Percentiles rank a stretch among this genome's conserved stretches.
These are phyloP conservation scores for Plasmodium falciparum DNA, from an alignment of 169 alveolate genomes.

Conservation along the genomic window DNA sequence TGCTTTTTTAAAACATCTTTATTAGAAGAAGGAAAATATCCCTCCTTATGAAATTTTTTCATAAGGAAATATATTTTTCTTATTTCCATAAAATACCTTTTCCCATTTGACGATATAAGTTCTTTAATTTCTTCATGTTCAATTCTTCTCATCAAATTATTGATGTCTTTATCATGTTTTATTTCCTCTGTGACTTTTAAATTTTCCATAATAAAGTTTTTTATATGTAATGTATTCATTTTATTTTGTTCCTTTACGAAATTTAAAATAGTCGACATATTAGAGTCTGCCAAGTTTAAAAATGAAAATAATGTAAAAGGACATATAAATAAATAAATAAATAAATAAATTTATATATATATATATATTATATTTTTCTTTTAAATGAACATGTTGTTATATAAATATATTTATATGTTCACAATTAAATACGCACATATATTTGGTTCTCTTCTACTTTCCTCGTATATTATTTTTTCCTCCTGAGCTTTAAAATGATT, in stretches of 20 bases:
- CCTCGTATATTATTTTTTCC: too few relatives aligned
- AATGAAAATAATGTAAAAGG: too few relatives aligned
- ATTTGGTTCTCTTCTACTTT: too few relatives aligned
- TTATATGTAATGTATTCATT: neutral
- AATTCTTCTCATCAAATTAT: slow-evolving; percentile 20
- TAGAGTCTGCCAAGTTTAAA: neutral
- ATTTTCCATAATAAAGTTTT: slow-evolving; percentile 3
- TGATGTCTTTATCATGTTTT: slow-evolving; percentile 14
- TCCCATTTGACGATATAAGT: slow-evolving; percentile 6
- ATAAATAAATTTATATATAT: neutral
- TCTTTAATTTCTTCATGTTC: slow-evolving; percentile 53
- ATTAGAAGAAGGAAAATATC: neutral
- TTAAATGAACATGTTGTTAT: too few relatives aligned
- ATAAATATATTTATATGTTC: too few relatives aligned
- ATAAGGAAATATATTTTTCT: slow-evolving; percentile 11
- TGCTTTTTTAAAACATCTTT: too few relatives aligned
- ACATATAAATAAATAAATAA: neutral
- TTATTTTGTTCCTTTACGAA: neutral
- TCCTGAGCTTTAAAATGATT: too few relatives aligned
- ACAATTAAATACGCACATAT: too few relatives aligned
- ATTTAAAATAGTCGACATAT: neutral
- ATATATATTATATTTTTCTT: too few relatives aligned
- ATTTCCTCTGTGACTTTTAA: slow-evolving; percentile 20
- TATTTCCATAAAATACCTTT: neutral
- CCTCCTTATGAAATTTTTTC: neutral